A percentile compares a stretch with the other conserved stretches of the same genome.
phyloP scores from a whole-genome alignment of 345 rosid species.

The Trapa incisa region DNA sequence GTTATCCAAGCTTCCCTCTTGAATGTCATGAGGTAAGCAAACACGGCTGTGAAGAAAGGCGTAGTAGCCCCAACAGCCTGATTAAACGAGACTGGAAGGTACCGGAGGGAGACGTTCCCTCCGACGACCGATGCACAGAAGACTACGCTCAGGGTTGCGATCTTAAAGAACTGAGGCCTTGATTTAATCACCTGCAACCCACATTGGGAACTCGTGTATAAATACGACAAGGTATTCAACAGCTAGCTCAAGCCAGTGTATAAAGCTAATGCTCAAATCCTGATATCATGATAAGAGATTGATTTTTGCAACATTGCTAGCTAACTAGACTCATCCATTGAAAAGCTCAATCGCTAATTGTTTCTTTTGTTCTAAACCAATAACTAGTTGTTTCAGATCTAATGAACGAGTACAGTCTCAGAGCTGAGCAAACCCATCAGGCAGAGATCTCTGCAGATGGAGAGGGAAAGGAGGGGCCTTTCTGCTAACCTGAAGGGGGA shows the following conservation, averaged over 20 bases:
- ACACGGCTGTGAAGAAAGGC: slow-evolving; percentile 76
- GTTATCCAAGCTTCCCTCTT: slow-evolving; percentile 91
- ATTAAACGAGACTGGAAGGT: slow-evolving; percentile 78
- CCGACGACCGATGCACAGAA: slow-evolving; percentile 90
- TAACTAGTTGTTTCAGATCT: not conserved
- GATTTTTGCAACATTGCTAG: no score
- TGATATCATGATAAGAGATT: not conserved
- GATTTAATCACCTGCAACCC: slow-evolving; percentile 41
- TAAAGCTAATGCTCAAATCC: not conserved
- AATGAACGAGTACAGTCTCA: not conserved
- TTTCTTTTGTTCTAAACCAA: no score
- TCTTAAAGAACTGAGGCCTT: slow-evolving; percentile 58
- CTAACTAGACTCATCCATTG: not conserved
- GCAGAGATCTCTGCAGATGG: not conserved
- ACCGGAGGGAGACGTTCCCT: slow-evolving; percentile 73
- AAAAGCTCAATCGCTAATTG: not conserved
- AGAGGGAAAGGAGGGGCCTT: not conserved
- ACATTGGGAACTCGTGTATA: not conserved
- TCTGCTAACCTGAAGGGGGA: slow-evolving; percentile 39
- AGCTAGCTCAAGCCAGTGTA: no score
- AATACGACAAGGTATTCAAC: not conserved
- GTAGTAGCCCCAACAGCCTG: slow-evolving; percentile 97
- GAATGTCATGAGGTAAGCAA: slow-evolving; percentile 69
- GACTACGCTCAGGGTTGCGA: slow-evolving; percentile 70
- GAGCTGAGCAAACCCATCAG: not conserved